A percentile compares a stretch with the other conserved stretches of the same genome.
phyloP scores from a whole-genome alignment of 202 grass and related monocot genomes.

The Zizania palustris region DNA sequence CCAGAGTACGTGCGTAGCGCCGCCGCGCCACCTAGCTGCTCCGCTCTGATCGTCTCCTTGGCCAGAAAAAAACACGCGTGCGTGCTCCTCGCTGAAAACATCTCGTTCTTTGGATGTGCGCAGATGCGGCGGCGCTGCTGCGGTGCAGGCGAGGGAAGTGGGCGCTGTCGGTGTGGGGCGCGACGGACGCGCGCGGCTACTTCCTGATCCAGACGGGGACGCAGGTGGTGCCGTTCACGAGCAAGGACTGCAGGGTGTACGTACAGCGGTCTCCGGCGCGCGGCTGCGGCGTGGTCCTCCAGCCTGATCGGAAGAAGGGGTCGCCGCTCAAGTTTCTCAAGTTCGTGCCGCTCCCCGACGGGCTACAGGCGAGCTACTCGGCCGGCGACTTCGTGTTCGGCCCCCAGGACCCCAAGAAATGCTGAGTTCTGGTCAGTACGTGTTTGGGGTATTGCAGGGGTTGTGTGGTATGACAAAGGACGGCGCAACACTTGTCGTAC shows the following conservation, averaged over 20 bases:
- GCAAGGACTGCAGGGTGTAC: conserved; percentile 54
- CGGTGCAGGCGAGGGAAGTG: conserved; percentile 39
- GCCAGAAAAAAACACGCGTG: not conserved
- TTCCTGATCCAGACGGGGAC: conserved; percentile 64
- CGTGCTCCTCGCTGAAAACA: not conserved
- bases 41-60: not conserved
- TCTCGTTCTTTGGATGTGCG: not conserved
- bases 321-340: conserved; percentile 52
- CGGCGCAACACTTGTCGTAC: no score
- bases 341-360: conserved; percentile 44
- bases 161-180: conserved; percentile 30
- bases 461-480: no score
- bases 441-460: not conserved
- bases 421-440: conserved; percentile 7
- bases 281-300: conserved; percentile 40
- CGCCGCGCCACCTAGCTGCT: not conserved
- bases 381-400: conserved; percentile 59
- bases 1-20: conserved; percentile 30
- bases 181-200: conserved; percentile 51
- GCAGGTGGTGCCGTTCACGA: conserved; percentile 54
- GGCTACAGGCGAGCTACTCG: conserved; percentile 44
- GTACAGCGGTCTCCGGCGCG: conserved; percentile 44
- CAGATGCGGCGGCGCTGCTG: conserved; percentile 52
- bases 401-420: conserved; percentile 35
- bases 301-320: conserved; percentile 25